These are phyloP conservation scores for Tripterygium wilfordii DNA, from an alignment of 177 flowering plant genomes.

Conservation along the genomic window DNA sequence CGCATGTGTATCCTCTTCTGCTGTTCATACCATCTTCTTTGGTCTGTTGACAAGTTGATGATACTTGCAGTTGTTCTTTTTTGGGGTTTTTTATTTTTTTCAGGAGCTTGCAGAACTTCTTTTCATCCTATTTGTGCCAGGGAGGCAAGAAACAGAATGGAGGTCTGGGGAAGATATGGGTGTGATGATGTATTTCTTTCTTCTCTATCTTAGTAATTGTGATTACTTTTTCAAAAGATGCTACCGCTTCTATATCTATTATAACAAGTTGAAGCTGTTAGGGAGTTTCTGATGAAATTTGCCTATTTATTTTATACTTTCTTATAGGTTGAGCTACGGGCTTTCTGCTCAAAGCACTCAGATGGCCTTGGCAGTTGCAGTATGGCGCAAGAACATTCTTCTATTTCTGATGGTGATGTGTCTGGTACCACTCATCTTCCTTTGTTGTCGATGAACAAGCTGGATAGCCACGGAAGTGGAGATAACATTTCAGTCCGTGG, in stretches of 20 bases:
- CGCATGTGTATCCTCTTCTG: too few species aligned
- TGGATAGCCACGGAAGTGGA: slow-evolving; percentile 38
- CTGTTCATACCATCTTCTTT: too few species aligned
- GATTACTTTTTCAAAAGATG: too few species aligned
- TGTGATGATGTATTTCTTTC: slow-evolving; percentile 55
- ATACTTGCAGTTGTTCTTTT: too few species aligned
- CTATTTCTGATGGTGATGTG: slow-evolving; percentile 24
- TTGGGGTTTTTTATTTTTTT: too few species aligned
- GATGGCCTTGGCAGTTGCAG: slow-evolving; percentile 24
- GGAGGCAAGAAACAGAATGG: slow-evolving; percentile 84
- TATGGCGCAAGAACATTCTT: slow-evolving; percentile 15
- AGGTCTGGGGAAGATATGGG: slow-evolving; percentile 90
- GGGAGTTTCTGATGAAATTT: too few species aligned
- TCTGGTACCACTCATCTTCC: slow-evolving; percentile 20
- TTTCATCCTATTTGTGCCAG: slow-evolving; percentile 99
- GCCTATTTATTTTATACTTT: too few species aligned
- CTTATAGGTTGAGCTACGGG: slow-evolving; percentile 84
- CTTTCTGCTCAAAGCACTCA: slow-evolving; percentile 93
- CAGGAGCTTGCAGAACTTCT: slow-evolving; percentile 88
- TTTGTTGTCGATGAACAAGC: slow-evolving; percentile 15
- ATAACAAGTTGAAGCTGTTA: too few species aligned
- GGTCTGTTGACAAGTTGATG: too few species aligned
- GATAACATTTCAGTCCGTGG: slow-evolving; percentile 21
- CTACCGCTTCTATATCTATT: too few species aligned
- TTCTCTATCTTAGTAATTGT: too few species aligned